Evolutionary conservation across 2,329 filamentous ascomycete species (phyloP).

Genomic region (Colletotrichum cuscutae): DNA sequence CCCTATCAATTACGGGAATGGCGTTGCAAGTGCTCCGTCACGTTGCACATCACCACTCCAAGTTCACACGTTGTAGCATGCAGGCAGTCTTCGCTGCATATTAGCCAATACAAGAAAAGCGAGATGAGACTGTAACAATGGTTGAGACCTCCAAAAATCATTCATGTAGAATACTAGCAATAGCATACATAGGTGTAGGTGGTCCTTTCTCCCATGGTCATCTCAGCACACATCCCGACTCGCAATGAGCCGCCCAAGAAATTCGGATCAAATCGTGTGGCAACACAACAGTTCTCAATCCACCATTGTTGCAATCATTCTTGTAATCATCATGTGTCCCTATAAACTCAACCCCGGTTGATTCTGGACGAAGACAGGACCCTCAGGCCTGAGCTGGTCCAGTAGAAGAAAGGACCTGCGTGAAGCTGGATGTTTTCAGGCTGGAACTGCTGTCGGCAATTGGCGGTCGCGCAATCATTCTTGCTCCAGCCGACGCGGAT

Average conservation of each 20-base stretch:
- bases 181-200: slow-evolving; percentile 32
- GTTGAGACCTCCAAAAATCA: slow-evolving; percentile 30
- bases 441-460: slow-evolving; percentile 42
- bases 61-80: neutral
- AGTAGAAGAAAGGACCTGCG: slow-evolving; percentile 15
- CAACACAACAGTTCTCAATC: slow-evolving; percentile 2
- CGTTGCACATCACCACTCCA: neutral
- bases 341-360: neutral
- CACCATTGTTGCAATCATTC: neutral
- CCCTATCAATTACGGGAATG: neutral
- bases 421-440: neutral
- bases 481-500: slow-evolving; percentile 53
- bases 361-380: slow-evolving; percentile 24
- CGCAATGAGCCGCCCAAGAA: slow-evolving; percentile 29
- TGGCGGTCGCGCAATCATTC: slow-evolving; percentile 51
- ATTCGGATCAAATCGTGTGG: slow-evolving; percentile 20
- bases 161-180: slow-evolving; percentile 28
- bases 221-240: slow-evolving; percentile 18
- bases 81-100: neutral
- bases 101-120: neutral
- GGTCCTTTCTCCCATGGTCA: slow-evolving; percentile 30
- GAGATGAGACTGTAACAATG: neutral
- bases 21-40: neutral
- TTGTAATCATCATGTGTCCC: neutral
- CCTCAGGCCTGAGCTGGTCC: slow-evolving; percentile 15